Evolutionary conservation across 768 basidiomycete genomes (phyloP).

Genomic region (Baorangia bicolor): DNA sequence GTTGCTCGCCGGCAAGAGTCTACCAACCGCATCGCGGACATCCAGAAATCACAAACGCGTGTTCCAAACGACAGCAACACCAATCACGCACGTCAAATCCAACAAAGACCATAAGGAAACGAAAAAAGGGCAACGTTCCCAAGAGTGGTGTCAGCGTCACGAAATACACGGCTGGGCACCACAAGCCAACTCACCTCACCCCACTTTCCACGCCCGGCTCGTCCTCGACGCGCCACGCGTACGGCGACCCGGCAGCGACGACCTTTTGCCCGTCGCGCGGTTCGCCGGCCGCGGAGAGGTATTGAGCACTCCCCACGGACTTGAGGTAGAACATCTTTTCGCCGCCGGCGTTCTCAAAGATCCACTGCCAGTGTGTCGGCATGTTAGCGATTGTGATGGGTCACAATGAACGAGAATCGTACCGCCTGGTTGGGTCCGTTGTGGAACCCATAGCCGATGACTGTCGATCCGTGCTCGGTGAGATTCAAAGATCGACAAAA

Average conservation of each 20-base stretch:
- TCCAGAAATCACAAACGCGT: background rate
- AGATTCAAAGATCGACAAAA: background rate
- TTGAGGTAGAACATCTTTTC: constrained; percentile 41
- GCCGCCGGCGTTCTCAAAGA: constrained; percentile 27
- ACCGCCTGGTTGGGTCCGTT: constrained; percentile 51
- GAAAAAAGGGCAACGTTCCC: background rate
- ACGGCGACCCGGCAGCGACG: constrained; percentile 36
- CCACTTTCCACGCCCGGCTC: constrained; percentile 32
- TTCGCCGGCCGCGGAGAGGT: constrained; percentile 37
- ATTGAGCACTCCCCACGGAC: constrained; percentile 40
- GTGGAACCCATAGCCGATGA: constrained; percentile 49
- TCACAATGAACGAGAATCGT: background rate
- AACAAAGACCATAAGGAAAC: background rate
- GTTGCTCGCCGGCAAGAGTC: constrained; percentile 48
- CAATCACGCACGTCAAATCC: no score
- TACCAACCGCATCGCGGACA: constrained; percentile 14
- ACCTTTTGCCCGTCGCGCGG: constrained; percentile 39
- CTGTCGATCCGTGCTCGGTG: constrained; percentile 21
- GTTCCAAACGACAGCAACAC: background rate
- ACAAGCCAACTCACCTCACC: constrained; percentile 42
- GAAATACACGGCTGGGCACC: no score
- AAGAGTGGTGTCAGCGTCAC: background rate
- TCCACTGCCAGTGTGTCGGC: constrained; percentile 48
- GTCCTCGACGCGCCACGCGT: constrained; percentile 54
- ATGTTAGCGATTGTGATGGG: background rate